These are phyloP conservation scores for Hydnomerulius pinastri DNA, from an alignment of 768 basidiomycete species.

Conservation along the genomic window DNA sequence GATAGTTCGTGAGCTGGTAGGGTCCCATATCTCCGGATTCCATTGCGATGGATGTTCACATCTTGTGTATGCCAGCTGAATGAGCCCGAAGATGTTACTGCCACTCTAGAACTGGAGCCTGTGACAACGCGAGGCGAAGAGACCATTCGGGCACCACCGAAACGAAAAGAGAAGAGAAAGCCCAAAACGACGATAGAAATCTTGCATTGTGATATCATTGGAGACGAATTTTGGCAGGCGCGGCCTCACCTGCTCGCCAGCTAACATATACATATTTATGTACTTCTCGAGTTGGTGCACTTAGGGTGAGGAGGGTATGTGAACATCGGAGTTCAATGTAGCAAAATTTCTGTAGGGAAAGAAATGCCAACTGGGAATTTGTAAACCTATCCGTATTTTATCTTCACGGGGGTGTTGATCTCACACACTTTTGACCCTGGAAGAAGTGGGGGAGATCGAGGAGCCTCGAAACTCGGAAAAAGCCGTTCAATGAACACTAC, in stretches of 20 bases:
- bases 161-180: conserved; percentile 36
- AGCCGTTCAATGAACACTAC: conserved; percentile 1
- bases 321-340: no score
- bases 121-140: not conserved
- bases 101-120: not conserved
- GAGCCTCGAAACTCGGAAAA: not conserved
- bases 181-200: conserved; percentile 51
- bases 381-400: no score
- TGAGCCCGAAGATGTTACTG: conserved; percentile 11
- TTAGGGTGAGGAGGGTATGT: no score
- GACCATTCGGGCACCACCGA: conserved; percentile 17
- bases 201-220: conserved; percentile 83
- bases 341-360: not conserved
- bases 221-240: conserved; percentile 75
- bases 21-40: not conserved
- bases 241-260: conserved; percentile 54
- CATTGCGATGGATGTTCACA: not conserved
- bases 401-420: not conserved
- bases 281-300: no score
- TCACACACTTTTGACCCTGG: not conserved
- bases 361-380: not conserved
- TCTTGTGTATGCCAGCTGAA: conserved; percentile 1
- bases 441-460: no score
- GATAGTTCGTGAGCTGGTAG: conserved; percentile 66
- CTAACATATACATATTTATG: conserved; percentile 16